These are phyloP conservation scores for Cladophialophora exuberans DNA, from an alignment of 2,329 filamentous ascomycete genomes.

Conservation along the genomic window DNA sequence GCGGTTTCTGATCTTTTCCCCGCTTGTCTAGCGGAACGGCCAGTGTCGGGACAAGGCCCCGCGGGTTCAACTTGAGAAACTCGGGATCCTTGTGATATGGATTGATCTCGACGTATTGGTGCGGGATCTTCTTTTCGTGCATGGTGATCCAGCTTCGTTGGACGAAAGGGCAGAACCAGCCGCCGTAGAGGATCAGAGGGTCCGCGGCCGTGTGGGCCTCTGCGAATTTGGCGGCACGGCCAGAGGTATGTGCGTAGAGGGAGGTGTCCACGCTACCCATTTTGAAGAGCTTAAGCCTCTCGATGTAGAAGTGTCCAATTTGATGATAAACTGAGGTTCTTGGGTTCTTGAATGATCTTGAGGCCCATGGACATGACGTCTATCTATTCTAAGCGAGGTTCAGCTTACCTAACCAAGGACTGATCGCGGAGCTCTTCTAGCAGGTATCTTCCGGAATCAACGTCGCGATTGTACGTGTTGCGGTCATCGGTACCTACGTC, in stretches of 20 bases:
- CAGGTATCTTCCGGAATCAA: too few relatives aligned
- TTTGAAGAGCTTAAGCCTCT: too few relatives aligned
- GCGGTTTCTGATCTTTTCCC: conserved; percentile 51
- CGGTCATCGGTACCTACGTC: too few relatives aligned
- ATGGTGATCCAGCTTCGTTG: conserved; percentile 76
- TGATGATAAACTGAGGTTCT: too few relatives aligned
- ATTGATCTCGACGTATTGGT: conserved; percentile 78
- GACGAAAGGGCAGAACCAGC: conserved; percentile 71
- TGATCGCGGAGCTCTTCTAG: too few relatives aligned
- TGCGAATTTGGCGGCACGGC: conserved; percentile 45
- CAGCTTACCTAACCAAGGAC: too few relatives aligned
- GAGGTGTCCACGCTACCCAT: conserved; percentile 48
- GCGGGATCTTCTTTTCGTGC: conserved; percentile 72
- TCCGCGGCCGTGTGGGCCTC: conserved; percentile 39
- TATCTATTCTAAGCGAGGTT: too few relatives aligned
- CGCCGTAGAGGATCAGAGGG: conserved; percentile 66
- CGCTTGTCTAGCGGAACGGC: conserved; percentile 37
- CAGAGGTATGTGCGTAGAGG: conserved; percentile 50
- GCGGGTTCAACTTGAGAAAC: conserved; percentile 73
- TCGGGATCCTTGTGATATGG: conserved; percentile 73
- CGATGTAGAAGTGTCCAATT: too few relatives aligned
- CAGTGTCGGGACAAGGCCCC: conserved; percentile 75
- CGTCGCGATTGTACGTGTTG: too few relatives aligned
- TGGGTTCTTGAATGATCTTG: too few relatives aligned
- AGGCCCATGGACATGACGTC: too few relatives aligned